Conservation (phyloP, 2,329 filamentous ascomycete genomes). For the Colletotrichum higginsianum region DNA sequence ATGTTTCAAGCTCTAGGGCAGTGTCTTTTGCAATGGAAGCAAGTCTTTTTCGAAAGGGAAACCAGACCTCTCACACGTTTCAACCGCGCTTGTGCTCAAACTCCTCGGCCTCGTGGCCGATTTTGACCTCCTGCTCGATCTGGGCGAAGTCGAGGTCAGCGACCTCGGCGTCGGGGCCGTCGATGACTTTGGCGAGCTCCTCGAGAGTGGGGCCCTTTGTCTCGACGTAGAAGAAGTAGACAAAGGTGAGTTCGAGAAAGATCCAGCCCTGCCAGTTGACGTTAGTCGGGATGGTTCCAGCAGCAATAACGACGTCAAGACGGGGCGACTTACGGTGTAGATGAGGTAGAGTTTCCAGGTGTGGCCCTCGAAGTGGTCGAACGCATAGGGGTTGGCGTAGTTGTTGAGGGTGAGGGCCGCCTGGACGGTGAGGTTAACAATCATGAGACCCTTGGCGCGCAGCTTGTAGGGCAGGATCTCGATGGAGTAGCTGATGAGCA, state of each 20-base stretch:
- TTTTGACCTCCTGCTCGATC: conserved; percentile 59
- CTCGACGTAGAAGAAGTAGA: conserved; percentile 72
- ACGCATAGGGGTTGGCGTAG: conserved; percentile 69
- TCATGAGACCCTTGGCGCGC: conserved; percentile 67
- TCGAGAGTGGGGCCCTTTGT: conserved; percentile 76
- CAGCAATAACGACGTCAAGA: too few relatives aligned
- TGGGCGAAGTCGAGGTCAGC: conserved; percentile 61
- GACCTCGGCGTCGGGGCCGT: conserved; percentile 69
- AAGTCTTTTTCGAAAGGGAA: background rate
- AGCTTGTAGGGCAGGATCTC: conserved; percentile 67
- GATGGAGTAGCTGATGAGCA: conserved; percentile 68
- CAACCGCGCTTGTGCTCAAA: conserved; percentile 39
- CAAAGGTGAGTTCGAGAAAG: conserved; percentile 67
- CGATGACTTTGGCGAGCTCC: conserved; percentile 77
- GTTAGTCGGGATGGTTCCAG: background rate
- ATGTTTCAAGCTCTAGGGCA: conserved; percentile 3
- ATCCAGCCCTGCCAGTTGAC: conserved; percentile 59
- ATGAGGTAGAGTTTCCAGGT: conserved; percentile 71
- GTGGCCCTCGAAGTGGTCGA: conserved; percentile 59
- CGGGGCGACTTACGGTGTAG: conserved; percentile 62
- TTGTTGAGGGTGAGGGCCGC: conserved; percentile 68
- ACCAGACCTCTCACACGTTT: background rate
- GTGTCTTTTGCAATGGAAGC: background rate
- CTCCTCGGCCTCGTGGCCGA: conserved; percentile 39
- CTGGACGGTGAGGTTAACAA: conserved; percentile 71